Conservation (phyloP, 208 protist genomes). For the Naegleria fowleri region DNA sequence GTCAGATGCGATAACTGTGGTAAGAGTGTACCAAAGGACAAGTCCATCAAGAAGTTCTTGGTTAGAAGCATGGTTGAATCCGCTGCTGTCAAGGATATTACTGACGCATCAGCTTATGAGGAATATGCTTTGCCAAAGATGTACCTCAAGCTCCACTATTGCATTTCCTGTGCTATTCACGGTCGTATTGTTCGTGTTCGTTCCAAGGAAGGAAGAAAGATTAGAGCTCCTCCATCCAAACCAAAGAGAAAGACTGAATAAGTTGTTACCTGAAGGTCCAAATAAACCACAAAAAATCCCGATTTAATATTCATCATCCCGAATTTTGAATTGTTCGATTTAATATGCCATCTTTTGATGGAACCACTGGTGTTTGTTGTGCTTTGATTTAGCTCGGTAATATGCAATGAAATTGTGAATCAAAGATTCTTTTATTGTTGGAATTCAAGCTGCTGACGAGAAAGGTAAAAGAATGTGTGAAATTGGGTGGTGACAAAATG, state of each 20-base stretch:
- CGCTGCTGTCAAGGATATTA: constrained; percentile 92
- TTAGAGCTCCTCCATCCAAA: not conserved
- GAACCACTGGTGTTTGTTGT: too few relatives aligned
- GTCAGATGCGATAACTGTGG: constrained; percentile 74
- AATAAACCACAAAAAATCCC: too few relatives aligned
- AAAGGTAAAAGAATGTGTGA: too few relatives aligned
- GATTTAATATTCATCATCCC: too few relatives aligned
- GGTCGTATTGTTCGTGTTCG: constrained; percentile 88
- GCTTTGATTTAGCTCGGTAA: too few relatives aligned
- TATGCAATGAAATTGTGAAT: too few relatives aligned
- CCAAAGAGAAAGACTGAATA: not conserved
- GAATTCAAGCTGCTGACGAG: too few relatives aligned
- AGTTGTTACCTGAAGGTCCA: not conserved
- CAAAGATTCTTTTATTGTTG: too few relatives aligned
- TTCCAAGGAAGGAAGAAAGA: not conserved
- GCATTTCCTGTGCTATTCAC: constrained; percentile 98
- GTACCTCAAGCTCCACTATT: constrained; percentile 98
- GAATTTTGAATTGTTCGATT: too few relatives aligned
- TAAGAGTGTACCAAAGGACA: constrained; percentile 83
- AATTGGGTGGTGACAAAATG: too few relatives aligned
- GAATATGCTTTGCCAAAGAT: constrained; percentile 90
- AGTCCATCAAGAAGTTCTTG: constrained; percentile 96
- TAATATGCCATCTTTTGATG: too few relatives aligned
- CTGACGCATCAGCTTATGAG: constrained; percentile 83
- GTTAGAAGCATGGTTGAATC: constrained; percentile 96